Evolutionary conservation across 106 monocot species (phyloP).

Genomic region (Vanilla planifolia): DNA sequence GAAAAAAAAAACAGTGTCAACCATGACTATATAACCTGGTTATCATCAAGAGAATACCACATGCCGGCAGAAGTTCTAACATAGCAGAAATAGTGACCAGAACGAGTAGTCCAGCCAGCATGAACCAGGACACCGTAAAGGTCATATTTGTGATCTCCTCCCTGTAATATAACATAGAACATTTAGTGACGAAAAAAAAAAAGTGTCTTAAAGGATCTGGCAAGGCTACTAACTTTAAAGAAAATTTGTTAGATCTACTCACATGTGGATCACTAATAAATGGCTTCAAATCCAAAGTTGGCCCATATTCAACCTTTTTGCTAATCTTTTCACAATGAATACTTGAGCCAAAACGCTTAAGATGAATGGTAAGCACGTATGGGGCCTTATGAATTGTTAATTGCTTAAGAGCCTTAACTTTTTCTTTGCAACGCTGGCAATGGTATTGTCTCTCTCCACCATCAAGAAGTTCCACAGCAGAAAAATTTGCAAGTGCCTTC

Average conservation of each 20-base stretch:
- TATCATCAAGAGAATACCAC: slow-evolving; percentile 80
- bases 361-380: slow-evolving; percentile 88
- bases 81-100: slow-evolving; percentile 79
- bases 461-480: slow-evolving; percentile 70
- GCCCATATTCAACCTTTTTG: slow-evolving; percentile 62
- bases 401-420: slow-evolving; percentile 77
- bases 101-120: slow-evolving; percentile 65
- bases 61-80: slow-evolving; percentile 63
- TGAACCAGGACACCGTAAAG: slow-evolving; percentile 82
- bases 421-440: slow-evolving; percentile 75
- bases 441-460: slow-evolving; percentile 83
- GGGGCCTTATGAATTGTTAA: slow-evolving; percentile 86
- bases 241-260: slow-evolving; percentile 18
- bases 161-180: slow-evolving; percentile 22
- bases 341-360: slow-evolving; percentile 76
- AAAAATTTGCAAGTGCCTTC: slow-evolving; percentile 83
- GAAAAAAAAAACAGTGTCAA: no score
- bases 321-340: slow-evolving; percentile 77
- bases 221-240: no score
- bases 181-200: not conserved
- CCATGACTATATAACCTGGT: no score
- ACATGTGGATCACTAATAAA: slow-evolving; percentile 79
- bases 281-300: slow-evolving; percentile 71
- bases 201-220: no score
- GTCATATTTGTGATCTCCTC: slow-evolving; percentile 48